Evolutionary conservation across 192 early-diverging fungal genomes (phyloP).

Genomic region (Spinellus fusiger): DNA sequence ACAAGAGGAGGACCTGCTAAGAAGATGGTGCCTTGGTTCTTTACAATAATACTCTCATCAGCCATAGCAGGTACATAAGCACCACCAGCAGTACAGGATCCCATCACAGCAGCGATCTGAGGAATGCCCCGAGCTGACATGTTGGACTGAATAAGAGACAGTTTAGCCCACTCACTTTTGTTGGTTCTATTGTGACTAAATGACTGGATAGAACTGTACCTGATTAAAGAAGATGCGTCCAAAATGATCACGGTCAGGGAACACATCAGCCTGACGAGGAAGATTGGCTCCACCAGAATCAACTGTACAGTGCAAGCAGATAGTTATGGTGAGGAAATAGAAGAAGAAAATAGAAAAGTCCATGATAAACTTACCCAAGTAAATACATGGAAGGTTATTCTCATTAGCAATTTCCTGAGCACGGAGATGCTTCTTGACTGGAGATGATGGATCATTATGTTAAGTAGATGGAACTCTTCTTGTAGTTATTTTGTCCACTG

Average conservation of each 20-base stretch:
- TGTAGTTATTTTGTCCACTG: neutral
- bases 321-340: neutral
- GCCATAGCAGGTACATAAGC: slow-evolving; percentile 99
- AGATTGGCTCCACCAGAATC: slow-evolving; percentile 95
- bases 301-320: slow-evolving; percentile 49
- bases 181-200: neutral
- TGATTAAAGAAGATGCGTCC: slow-evolving; percentile 97
- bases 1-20: slow-evolving; percentile 94
- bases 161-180: neutral
- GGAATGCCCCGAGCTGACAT: slow-evolving; percentile 80
- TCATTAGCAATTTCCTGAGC: slow-evolving; percentile 95
- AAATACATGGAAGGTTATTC: slow-evolving; percentile 92
- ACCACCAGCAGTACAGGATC: slow-evolving; percentile 95
- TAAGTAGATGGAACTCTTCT: slow-evolving; percentile 6
- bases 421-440: slow-evolving; percentile 96
- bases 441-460: slow-evolving; percentile 90
- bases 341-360: neutral
- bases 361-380: slow-evolving; percentile 47
- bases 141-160: slow-evolving; percentile 18
- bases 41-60: slow-evolving; percentile 95
- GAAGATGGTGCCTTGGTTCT: slow-evolving; percentile 94
- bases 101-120: slow-evolving; percentile 96
- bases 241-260: slow-evolving; percentile 92
- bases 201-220: slow-evolving; percentile 34
- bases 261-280: slow-evolving; percentile 91